phyloP scores from a whole-genome alignment of 345 rosid species.

The Salix udensis region DNA sequence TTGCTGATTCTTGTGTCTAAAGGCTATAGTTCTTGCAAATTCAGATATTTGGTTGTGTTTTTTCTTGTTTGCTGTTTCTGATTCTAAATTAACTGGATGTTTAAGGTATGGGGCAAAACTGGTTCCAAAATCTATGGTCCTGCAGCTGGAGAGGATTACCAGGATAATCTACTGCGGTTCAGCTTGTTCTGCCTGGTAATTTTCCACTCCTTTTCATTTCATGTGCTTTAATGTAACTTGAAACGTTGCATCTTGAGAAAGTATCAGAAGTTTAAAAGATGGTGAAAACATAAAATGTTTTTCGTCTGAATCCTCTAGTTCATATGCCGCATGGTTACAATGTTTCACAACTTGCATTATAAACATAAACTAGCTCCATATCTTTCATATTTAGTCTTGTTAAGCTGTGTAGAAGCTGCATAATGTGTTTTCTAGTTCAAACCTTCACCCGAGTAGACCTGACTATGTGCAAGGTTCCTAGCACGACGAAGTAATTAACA shows the following conservation, averaged over 20 bases:
- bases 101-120: slow-evolving; percentile 87
- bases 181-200: slow-evolving; percentile 77
- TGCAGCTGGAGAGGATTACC: slow-evolving; percentile 61
- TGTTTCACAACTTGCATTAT: neutral
- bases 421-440: neutral
- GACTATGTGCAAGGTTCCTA: neutral
- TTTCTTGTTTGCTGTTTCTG: neutral
- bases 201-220: neutral
- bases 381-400: neutral
- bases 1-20: neutral
- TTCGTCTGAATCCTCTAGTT: neutral
- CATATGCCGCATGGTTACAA: neutral
- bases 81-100: slow-evolving; percentile 10
- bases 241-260: neutral
- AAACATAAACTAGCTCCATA: neutral
- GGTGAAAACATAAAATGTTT: neutral
- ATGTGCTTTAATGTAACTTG: neutral
- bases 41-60: neutral
- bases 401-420: neutral
- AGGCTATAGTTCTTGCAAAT: neutral
- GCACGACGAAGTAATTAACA: neutral
- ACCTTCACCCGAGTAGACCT: neutral
- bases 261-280: neutral
- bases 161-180: slow-evolving; percentile 82
- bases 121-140: slow-evolving; percentile 90